phyloP scores from a whole-genome alignment of 768 basidiomycete species.

The Kwoniella botswanensis region DNA sequence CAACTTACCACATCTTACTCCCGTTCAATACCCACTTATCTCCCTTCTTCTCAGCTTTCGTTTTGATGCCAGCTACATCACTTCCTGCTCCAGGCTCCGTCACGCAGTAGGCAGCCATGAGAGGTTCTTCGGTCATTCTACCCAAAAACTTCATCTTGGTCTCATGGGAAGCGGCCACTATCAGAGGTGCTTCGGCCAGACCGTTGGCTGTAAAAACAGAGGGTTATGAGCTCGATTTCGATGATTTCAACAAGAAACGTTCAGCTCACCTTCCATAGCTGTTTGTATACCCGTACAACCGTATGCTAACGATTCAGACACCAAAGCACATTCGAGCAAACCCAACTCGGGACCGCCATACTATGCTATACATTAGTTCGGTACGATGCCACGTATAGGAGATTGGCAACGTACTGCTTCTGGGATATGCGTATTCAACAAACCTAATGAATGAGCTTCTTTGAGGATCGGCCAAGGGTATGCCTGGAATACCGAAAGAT shows the following conservation, averaged over 20 bases:
- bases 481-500: constrained; percentile 25
- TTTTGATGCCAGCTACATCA: constrained; percentile 60
- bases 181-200: constrained; percentile 57
- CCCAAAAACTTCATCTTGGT: constrained; percentile 60
- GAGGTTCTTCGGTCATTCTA: constrained; percentile 59
- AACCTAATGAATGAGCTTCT: constrained; percentile 57
- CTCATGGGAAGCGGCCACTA: constrained; percentile 57
- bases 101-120: constrained; percentile 59
- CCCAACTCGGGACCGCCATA: constrained; percentile 59
- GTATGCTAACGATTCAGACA: constrained; percentile 57
- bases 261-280: constrained; percentile 56
- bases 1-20: constrained; percentile 57
- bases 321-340: constrained; percentile 56
- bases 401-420: constrained; percentile 47
- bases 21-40: constrained; percentile 60
- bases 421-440: constrained; percentile 60
- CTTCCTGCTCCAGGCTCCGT: constrained; percentile 60
- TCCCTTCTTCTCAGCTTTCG: constrained; percentile 59
- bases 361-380: constrained; percentile 16
- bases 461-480: constrained; percentile 60
- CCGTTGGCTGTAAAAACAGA: constrained; percentile 50
- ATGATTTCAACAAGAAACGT: too few species aligned
- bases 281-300: constrained; percentile 58
- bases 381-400: neutral
- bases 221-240: neutral